These are phyloP conservation scores for Dichotomocladium elegans DNA, from an alignment of 371 early-diverging fungal species.

Conservation along the genomic window DNA sequence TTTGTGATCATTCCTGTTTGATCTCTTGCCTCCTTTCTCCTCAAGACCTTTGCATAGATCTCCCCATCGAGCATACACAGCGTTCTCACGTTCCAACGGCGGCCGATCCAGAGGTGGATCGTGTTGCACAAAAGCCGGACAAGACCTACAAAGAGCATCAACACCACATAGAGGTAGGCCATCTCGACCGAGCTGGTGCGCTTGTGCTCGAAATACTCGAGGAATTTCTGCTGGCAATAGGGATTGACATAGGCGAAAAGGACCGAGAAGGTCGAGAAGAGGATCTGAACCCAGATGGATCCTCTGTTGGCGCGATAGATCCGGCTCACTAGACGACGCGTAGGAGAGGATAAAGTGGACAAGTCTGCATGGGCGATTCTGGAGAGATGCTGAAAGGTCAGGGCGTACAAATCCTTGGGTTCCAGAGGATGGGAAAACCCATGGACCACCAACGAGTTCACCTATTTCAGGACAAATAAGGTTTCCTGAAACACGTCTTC, in stretches of 20 bases:
- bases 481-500: background rate
- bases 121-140: slow-evolving; percentile 30
- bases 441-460: slow-evolving; percentile 27
- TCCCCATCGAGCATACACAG: slow-evolving; percentile 48
- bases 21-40: slow-evolving; percentile 25
- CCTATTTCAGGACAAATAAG: slow-evolving; percentile 10
- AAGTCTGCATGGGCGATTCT: slow-evolving; percentile 23
- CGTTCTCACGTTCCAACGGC: slow-evolving; percentile 46
- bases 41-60: slow-evolving; percentile 46
- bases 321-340: slow-evolving; percentile 13
- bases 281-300: slow-evolving; percentile 24
- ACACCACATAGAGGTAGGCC: slow-evolving; percentile 42
- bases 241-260: slow-evolving; percentile 31
- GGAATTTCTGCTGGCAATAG: slow-evolving; percentile 40
- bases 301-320: slow-evolving; percentile 22
- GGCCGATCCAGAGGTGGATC: slow-evolving; percentile 43
- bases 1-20: slow-evolving; percentile 75
- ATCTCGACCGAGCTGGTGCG: slow-evolving; percentile 20
- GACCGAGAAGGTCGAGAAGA: slow-evolving; percentile 30
- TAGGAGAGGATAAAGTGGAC: background rate
- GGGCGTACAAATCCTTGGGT: slow-evolving; percentile 23
- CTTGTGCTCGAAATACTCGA: slow-evolving; percentile 32
- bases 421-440: slow-evolving; percentile 21
- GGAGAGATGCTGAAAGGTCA: slow-evolving; percentile 30
- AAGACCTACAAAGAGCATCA: slow-evolving; percentile 42